phyloP scores from a whole-genome alignment of 441 rosid genomes.

The Pelargonium cotyledonis region DNA sequence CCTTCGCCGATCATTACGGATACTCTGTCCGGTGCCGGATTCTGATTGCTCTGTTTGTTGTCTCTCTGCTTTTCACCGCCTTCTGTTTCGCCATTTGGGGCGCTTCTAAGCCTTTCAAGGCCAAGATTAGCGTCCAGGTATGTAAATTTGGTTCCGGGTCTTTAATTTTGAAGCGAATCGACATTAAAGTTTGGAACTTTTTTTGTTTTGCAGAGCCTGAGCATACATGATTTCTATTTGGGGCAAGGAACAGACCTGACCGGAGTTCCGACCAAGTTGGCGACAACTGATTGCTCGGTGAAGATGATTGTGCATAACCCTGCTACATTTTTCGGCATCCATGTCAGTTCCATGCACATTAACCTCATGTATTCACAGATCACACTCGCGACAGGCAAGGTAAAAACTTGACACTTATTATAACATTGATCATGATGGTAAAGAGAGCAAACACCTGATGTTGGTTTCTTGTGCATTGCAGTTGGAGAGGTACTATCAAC shows the following conservation, averaged over 20 bases:
- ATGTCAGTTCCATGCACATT: constrained; percentile 36
- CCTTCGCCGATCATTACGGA: too few species aligned
- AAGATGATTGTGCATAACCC: constrained; percentile 42
- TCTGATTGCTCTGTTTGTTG: constrained; percentile 31
- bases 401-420: too few species aligned
- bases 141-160: not conserved
- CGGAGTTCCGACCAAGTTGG: constrained; percentile 54
- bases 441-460: not conserved
- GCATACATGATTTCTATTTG: constrained; percentile 35
- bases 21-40: constrained; percentile 35
- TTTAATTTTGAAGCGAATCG: too few species aligned
- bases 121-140: constrained; percentile 40
- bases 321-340: constrained; percentile 52
- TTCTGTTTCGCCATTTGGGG: constrained; percentile 45
- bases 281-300: constrained; percentile 38
- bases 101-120: constrained; percentile 38
- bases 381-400: constrained; percentile 36
- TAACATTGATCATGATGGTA: too few species aligned
- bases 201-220: constrained; percentile 33
- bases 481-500: constrained; percentile 45
- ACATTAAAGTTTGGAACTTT: not conserved
- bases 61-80: constrained; percentile 26
- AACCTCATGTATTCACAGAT: constrained; percentile 42
- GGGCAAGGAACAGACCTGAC: constrained; percentile 46
- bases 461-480: constrained; percentile 10